A percentile compares a stretch with the other conserved stretches of the same genome.
Conservation (phyloP, 768 basidiomycete genomes). For the Pleurotus platypus region DNA sequence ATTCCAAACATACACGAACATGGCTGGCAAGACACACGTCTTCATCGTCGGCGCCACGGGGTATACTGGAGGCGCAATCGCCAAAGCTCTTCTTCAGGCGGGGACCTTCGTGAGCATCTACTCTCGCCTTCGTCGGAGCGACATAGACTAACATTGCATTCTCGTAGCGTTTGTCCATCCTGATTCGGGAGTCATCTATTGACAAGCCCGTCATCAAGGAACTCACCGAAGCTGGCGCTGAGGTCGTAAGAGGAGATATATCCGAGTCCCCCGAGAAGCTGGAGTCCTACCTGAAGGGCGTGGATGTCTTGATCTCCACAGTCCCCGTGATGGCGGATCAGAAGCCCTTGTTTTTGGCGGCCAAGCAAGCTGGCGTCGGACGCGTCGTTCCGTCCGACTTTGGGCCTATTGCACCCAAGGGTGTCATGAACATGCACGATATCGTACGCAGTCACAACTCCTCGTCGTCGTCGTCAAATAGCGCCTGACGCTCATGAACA, state of each 20-base stretch:
- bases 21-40: neutral
- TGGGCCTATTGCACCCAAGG: neutral
- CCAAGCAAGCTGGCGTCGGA: neutral
- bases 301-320: constrained; percentile 1
- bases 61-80: neutral
- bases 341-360: neutral
- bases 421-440: neutral
- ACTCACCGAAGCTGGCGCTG: neutral
- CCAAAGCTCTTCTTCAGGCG: neutral
- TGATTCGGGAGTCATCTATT: neutral
- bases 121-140: neutral
- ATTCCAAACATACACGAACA: neutral
- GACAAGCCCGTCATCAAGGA: neutral
- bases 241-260: neutral
- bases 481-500: neutral
- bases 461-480: neutral
- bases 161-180: neutral
- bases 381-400: neutral
- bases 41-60: neutral
- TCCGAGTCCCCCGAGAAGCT: neutral
- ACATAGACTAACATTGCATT: neutral
- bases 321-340: neutral
- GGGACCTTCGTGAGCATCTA: neutral
- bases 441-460: neutral
- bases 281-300: constrained; percentile 1